Evolutionary conservation across 2,329 filamentous ascomycete genomes (phyloP).

Genomic region (Ceratocystis diversiconidia): DNA sequence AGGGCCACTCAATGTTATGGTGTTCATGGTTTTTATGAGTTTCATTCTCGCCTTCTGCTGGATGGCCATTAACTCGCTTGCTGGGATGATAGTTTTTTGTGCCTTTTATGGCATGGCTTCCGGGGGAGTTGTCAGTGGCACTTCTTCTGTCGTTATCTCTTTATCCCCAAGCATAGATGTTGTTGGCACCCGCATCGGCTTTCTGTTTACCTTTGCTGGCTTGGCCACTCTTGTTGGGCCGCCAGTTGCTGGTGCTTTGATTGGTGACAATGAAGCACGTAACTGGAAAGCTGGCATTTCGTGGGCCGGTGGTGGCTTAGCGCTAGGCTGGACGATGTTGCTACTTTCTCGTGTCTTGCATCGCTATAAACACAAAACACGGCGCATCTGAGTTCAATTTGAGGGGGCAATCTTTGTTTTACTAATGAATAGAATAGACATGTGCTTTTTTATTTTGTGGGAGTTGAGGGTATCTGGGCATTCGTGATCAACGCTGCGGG

Average conservation of each 20-base stretch:
- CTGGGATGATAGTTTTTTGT: conserved; percentile 30
- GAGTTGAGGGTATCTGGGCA: too few relatives aligned
- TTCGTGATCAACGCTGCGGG: too few relatives aligned
- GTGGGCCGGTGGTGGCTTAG: conserved; percentile 24
- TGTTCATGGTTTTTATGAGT: conserved; percentile 32
- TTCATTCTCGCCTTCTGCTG: conserved; percentile 34
- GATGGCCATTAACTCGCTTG: conserved; percentile 27
- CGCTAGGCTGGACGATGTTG: conserved; percentile 22
- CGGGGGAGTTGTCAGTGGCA: conserved; percentile 31
- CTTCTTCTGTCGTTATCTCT: conserved; percentile 29
- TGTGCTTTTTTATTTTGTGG: neutral
- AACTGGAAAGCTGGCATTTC: conserved; percentile 26
- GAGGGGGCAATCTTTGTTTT: neutral
- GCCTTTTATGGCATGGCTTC: conserved; percentile 35
- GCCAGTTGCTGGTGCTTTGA: conserved; percentile 29
- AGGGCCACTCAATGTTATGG: conserved; percentile 31
- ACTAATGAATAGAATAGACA: neutral
- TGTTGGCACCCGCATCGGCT: conserved; percentile 31
- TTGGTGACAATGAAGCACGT: conserved; percentile 23
- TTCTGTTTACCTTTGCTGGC: conserved; percentile 31
- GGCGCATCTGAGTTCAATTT: neutral
- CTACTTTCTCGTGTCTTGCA: conserved; percentile 20
- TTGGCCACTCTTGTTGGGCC: conserved; percentile 32
- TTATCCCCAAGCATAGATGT: conserved; percentile 29
- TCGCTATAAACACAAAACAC: neutral